Evolutionary conservation across 495 filamentous ascomycete genomes (phyloP).

Genomic region (Glutinoglossum americanum): DNA sequence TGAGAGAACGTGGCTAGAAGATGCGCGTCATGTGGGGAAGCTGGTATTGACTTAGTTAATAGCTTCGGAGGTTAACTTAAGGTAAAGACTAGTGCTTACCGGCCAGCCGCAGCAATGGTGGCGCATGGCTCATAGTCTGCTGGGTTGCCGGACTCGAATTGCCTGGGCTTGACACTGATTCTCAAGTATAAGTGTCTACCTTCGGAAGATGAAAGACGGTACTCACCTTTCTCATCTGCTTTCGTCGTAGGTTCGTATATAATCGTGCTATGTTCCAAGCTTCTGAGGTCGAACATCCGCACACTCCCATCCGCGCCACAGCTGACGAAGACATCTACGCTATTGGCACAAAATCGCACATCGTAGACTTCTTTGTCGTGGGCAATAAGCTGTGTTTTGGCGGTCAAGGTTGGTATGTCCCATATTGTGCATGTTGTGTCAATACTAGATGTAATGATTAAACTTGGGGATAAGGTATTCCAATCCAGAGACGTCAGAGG

Average conservation of each 20-base stretch:
- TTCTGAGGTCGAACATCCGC: constrained; percentile 94
- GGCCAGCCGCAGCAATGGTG: constrained; percentile 67
- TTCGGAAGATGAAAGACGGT: neutral
- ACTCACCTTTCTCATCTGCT: constrained; percentile 43
- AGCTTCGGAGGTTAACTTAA: neutral
- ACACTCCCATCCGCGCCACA: constrained; percentile 97
- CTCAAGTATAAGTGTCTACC: neutral
- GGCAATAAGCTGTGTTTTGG: constrained; percentile 94
- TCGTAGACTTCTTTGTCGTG: constrained; percentile 99
- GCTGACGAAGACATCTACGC: constrained; percentile 89
- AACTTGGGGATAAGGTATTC: constrained; percentile 86
- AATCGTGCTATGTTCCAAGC: constrained; percentile 93
- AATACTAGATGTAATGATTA: constrained; percentile 97
- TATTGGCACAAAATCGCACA: constrained; percentile 90
- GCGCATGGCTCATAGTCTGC: constrained; percentile 58
- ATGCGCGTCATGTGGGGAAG: constrained; percentile 88
- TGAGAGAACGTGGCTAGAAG: constrained; percentile 90
- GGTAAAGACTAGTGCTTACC: constrained; percentile 19
- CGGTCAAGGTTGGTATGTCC: constrained; percentile 95
- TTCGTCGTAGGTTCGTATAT: constrained; percentile 74
- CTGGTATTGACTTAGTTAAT: constrained; percentile 15
- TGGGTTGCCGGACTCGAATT: constrained; percentile 42
- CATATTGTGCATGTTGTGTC: constrained; percentile 99
- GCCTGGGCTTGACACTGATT: constrained; percentile 23
- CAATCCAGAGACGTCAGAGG: constrained; percentile 92